Percentiles rank a stretch among this genome's conserved stretches.
Evolutionary conservation across 768 basidiomycete species (phyloP).

Genomic region (Leccinellum luteum): DNA sequence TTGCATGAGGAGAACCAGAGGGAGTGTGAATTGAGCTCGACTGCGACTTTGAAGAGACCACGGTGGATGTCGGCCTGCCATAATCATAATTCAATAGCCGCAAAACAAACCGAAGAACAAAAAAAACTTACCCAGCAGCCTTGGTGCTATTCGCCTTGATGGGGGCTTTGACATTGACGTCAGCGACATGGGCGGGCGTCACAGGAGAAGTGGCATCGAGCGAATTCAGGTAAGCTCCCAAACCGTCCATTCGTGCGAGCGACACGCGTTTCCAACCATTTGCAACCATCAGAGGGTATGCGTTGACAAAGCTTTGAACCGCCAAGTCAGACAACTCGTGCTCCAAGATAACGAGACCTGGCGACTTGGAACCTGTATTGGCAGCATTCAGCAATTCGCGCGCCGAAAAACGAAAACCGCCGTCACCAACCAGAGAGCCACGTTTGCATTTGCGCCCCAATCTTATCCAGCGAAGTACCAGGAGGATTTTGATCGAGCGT

Average conservation of each 20-base stretch:
- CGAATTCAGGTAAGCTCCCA: slow-evolving; percentile 49
- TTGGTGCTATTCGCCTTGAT: slow-evolving; percentile 9
- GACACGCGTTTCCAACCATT: slow-evolving; percentile 73
- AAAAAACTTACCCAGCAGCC: slow-evolving; percentile 5
- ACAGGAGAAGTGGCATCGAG: slow-evolving; percentile 29
- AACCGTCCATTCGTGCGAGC: slow-evolving; percentile 43
- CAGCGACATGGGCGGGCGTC: slow-evolving; percentile 21
- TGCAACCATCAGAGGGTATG: slow-evolving; percentile 58
- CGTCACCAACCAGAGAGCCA: slow-evolving; percentile 52
- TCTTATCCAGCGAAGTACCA: slow-evolving; percentile 43
- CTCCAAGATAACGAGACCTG: slow-evolving; percentile 81
- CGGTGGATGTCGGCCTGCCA: slow-evolving; percentile 4
- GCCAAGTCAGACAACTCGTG: slow-evolving; percentile 70
- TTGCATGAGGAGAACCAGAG: slow-evolving; percentile 25
- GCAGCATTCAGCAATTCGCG: neutral
- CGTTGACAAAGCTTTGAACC: slow-evolving; percentile 63
- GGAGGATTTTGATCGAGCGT: slow-evolving; percentile 41
- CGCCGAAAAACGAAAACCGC: neutral
- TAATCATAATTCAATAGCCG: neutral
- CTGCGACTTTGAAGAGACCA: neutral
- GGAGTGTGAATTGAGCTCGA: slow-evolving; percentile 10
- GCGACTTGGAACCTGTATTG: slow-evolving; percentile 56
- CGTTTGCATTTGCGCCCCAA: slow-evolving; percentile 48
- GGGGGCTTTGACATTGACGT: slow-evolving; percentile 16
- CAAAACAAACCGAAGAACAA: neutral